These are phyloP conservation scores for Aspergillus sp. DNA, from an alignment of 2,329 filamentous ascomycete species.

Conservation along the genomic window DNA sequence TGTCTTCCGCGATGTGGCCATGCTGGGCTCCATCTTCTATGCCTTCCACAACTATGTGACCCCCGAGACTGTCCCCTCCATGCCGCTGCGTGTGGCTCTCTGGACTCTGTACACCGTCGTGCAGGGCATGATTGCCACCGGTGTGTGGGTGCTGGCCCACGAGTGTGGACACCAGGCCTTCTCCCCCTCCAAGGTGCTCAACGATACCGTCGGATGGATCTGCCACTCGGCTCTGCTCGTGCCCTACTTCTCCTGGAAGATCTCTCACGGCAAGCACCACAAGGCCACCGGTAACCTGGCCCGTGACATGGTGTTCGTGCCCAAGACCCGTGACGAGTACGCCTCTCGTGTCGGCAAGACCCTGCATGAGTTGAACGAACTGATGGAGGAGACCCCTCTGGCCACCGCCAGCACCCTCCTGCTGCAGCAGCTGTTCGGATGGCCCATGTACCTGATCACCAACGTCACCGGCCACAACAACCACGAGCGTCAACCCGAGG, in stretches of 20 bases:
- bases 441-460: conserved; percentile 85
- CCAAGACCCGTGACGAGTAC: conserved; percentile 80
- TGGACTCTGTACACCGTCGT: conserved; percentile 72
- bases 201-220: conserved; percentile 90
- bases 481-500: conserved; percentile 88
- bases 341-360: conserved; percentile 72
- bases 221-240: conserved; percentile 86
- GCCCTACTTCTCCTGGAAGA: conserved; percentile 99
- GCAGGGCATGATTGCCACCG: conserved; percentile 91
- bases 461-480: conserved; percentile 97
- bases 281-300: conserved; percentile 97
- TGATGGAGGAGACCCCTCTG: conserved; percentile 92
- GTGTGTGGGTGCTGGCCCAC: conserved; percentile 93
- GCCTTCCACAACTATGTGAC: conserved; percentile 88
- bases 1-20: conserved; percentile 76
- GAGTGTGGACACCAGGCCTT: conserved; percentile 98
- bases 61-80: conserved; percentile 74
- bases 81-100: conserved; percentile 62
- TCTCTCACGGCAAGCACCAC: conserved; percentile 99
- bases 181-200: conserved; percentile 84
- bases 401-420: conserved; percentile 73
- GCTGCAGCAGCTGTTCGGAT: conserved; percentile 84
- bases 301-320: conserved; percentile 99
- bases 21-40: conserved; percentile 75
- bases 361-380: conserved; percentile 78